Percentiles rank a stretch among this genome's conserved stretches.
phyloP scores from a whole-genome alignment of 495 filamentous ascomycete genomes.

The Neurospora discreta region DNA sequence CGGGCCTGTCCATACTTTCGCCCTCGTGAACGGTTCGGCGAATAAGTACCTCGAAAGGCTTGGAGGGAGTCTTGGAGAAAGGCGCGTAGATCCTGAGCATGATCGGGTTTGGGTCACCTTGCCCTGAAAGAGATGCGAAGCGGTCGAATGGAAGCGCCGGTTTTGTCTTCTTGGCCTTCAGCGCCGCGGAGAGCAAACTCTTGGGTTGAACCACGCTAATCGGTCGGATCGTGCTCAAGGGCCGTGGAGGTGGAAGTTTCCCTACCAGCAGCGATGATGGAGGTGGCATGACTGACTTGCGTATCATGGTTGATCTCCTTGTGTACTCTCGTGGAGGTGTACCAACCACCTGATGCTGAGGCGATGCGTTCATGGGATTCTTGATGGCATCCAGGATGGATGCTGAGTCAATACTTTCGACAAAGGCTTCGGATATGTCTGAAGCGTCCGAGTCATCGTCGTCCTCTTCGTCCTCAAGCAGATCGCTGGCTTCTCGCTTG shows the following conservation, averaged over 20 bases:
- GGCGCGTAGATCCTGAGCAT: conserved; percentile 80
- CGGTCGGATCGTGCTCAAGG: conserved; percentile 72
- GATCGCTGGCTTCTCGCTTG: conserved; percentile 40
- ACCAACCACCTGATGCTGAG: conserved; percentile 39
- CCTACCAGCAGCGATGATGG: conserved; percentile 48
- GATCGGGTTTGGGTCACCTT: conserved; percentile 71
- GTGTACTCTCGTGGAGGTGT: conserved; percentile 43
- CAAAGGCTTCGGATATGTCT: conserved; percentile 40
- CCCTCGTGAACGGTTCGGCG: conserved; percentile 63
- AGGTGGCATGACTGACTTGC: conserved; percentile 30
- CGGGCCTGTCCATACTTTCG: conserved; percentile 45
- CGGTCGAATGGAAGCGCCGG: conserved; percentile 72
- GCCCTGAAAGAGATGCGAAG: conserved; percentile 78
- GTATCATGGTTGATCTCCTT: conserved; percentile 33
- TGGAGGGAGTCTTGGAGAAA: conserved; percentile 59
- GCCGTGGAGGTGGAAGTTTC: conserved; percentile 82
- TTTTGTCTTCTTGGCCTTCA: conserved; percentile 71
- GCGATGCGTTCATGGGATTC: conserved; percentile 36
- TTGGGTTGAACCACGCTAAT: conserved; percentile 74
- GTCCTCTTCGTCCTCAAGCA: conserved; percentile 44
- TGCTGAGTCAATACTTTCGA: conserved; percentile 43
- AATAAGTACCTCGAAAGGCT: conserved; percentile 68
- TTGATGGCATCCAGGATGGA: conserved; percentile 41
- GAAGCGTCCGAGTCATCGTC: conserved; percentile 44
- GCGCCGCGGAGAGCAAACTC: conserved; percentile 52